phyloP scores from a whole-genome alignment of 495 filamentous ascomycete genomes.

The Jackrogersella minutella region DNA sequence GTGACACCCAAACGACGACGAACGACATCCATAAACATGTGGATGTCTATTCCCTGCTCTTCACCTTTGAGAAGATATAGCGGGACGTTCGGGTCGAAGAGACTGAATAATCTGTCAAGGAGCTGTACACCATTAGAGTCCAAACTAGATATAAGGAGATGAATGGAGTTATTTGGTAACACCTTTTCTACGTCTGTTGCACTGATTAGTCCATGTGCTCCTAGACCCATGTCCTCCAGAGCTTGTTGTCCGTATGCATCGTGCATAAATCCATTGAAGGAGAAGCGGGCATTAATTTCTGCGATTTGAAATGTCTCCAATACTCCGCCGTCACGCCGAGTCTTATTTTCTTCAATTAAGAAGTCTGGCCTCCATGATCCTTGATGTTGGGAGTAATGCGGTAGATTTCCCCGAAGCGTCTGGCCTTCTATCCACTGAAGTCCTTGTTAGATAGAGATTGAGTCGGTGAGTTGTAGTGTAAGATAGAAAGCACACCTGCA shows the following conservation, averaged over 20 bases:
- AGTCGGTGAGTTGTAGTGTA: not conserved
- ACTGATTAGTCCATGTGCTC: not conserved
- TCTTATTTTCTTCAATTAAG: not conserved
- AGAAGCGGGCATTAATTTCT: constrained; percentile 10
- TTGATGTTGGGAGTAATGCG: not conserved
- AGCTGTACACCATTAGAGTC: not conserved
- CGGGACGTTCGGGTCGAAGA: not conserved
- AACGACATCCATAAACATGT: not conserved
- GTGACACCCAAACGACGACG: not conserved
- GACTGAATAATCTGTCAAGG: not conserved
- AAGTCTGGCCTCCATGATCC: constrained; percentile 9
- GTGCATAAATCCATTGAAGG: constrained; percentile 1
- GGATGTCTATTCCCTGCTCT: not conserved
- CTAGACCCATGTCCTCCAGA: not conserved
- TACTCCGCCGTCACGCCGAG: not conserved
- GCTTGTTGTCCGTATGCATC: not conserved
- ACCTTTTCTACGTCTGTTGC: not conserved
- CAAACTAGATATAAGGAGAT: not conserved
- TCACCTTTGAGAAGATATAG: constrained; percentile 2
- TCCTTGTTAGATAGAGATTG: not conserved
- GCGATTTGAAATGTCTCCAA: not conserved
- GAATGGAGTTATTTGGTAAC: not conserved
- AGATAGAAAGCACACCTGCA: not conserved
- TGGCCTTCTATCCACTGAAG: not conserved
- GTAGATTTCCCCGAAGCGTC: not conserved